These are phyloP conservation scores for Erysimum pusillum DNA, from an alignment of 441 rosid species.

Conservation along the genomic window DNA sequence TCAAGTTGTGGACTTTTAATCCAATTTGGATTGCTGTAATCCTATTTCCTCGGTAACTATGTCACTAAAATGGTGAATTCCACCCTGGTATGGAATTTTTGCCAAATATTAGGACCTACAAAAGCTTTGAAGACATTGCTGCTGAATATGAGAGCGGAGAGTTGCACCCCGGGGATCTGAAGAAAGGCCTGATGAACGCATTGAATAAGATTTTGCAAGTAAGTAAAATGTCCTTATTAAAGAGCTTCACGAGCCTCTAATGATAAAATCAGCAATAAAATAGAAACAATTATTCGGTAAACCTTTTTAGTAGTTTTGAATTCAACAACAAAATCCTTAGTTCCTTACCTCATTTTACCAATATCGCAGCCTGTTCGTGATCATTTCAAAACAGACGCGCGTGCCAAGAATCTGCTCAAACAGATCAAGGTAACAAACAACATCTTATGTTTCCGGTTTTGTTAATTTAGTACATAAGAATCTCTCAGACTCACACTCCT, in stretches of 20 bases:
- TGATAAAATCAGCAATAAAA: not conserved
- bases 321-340: not conserved
- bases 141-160: constrained; percentile 66
- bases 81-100: constrained; percentile 5
- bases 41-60: not conserved
- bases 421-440: constrained; percentile 70
- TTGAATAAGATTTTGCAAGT: constrained; percentile 81
- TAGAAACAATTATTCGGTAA: not conserved
- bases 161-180: constrained; percentile 81
- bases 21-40: not conserved
- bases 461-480: not conserved
- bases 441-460: not conserved
- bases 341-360: constrained; percentile 1
- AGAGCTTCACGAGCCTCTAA: not conserved
- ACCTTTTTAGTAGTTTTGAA: constrained; percentile 1
- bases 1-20: not conserved
- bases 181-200: constrained; percentile 70
- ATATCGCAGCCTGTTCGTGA: constrained; percentile 79
- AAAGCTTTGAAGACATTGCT: constrained; percentile 72
- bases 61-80: not conserved
- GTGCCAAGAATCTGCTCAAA: constrained; percentile 76
- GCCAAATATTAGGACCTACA: constrained; percentile 55
- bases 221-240: constrained; percentile 33
- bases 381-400: constrained; percentile 68
- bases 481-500: not conserved